A percentile compares a stretch with the other conserved stretches of the same genome.
Evolutionary conservation across 768 basidiomycete genomes (phyloP).

Genomic region (Tephrocybe rancida): DNA sequence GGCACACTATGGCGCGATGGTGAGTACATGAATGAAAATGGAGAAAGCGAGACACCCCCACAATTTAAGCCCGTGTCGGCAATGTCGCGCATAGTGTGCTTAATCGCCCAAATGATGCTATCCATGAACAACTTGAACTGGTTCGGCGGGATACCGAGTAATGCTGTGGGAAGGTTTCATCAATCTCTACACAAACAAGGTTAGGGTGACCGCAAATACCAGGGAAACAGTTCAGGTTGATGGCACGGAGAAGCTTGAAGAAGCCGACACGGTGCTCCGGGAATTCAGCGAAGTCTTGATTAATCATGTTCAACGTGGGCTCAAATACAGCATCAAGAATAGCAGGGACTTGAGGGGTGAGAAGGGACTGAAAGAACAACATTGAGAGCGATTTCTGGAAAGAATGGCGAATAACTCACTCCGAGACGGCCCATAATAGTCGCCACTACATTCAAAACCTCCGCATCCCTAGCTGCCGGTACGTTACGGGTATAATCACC

Average conservation of each 20-base stretch:
- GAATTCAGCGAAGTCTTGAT: conserved; percentile 98
- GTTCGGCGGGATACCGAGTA: conserved; percentile 82
- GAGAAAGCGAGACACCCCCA: conserved; percentile 37
- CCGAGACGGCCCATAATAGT: conserved; percentile 89
- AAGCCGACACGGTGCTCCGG: conserved; percentile 98
- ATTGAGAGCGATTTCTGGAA: conserved; percentile 9
- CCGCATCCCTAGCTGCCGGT: conserved; percentile 91
- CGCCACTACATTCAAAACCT: conserved; percentile 96
- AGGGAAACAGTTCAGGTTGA: conserved; percentile 94
- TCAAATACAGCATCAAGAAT: conserved; percentile 98
- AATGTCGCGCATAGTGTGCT: conserved; percentile 99
- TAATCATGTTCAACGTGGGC: conserved; percentile 97
- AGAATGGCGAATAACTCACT: conserved; percentile 49
- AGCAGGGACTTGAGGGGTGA: conserved; percentile 93
- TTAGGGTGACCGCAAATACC: conserved; percentile 44
- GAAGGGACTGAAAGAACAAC: conserved; percentile 54
- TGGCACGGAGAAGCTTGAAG: conserved; percentile 92
- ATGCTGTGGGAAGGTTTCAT: conserved; percentile 46
- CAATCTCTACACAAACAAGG: neutral
- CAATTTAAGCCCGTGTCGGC: conserved; percentile 86
- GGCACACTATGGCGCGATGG: conserved; percentile 59
- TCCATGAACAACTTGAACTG: conserved; percentile 99
- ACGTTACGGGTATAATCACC: conserved; percentile 97
- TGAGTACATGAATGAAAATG: neutral
- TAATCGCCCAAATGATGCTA: conserved; percentile 99